These are phyloP conservation scores for Cladophialophora chaetospira DNA, from an alignment of 2,329 filamentous ascomycete species.

Conservation along the genomic window DNA sequence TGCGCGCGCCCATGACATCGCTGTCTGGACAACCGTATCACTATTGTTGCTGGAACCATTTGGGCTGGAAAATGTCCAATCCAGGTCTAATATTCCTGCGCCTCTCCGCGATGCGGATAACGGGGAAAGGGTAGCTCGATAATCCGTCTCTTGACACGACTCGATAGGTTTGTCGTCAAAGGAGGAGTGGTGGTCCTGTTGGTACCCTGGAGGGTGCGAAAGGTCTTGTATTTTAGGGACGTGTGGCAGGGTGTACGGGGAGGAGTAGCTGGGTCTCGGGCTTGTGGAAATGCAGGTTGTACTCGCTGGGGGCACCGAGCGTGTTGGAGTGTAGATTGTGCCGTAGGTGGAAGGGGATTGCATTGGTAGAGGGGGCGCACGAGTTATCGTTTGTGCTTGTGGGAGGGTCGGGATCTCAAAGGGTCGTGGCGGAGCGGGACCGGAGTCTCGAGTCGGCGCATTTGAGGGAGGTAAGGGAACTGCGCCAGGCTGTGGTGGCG, in stretches of 20 bases:
- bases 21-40: conserved; percentile 37
- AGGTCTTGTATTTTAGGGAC: conserved; percentile 25
- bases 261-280: conserved; percentile 2
- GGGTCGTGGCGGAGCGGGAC: conserved; percentile 12
- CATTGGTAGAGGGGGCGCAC: conserved; percentile 11
- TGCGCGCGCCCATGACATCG: conserved; percentile 34
- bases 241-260: not conserved
- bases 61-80: conserved; percentile 66
- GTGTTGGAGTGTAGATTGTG: conserved; percentile 8
- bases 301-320: conserved; percentile 16
- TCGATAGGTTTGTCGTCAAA: conserved; percentile 30
- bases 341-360: conserved; percentile 1
- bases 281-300: conserved; percentile 9
- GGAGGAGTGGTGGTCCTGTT: conserved; percentile 34
- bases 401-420: conserved; percentile 9
- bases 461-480: conserved; percentile 5
- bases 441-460: conserved; percentile 1
- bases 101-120: conserved; percentile 21
- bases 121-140: conserved; percentile 15
- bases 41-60: conserved; percentile 51
- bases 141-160: conserved; percentile 20
- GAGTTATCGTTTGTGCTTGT: conserved; percentile 17
- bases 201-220: conserved; percentile 38
- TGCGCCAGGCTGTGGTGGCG: conserved; percentile 22
- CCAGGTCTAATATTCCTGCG: conserved; percentile 40